Evolutionary conservation across 768 basidiomycete species (phyloP).

Genomic region (Tulasnella sp.): DNA sequence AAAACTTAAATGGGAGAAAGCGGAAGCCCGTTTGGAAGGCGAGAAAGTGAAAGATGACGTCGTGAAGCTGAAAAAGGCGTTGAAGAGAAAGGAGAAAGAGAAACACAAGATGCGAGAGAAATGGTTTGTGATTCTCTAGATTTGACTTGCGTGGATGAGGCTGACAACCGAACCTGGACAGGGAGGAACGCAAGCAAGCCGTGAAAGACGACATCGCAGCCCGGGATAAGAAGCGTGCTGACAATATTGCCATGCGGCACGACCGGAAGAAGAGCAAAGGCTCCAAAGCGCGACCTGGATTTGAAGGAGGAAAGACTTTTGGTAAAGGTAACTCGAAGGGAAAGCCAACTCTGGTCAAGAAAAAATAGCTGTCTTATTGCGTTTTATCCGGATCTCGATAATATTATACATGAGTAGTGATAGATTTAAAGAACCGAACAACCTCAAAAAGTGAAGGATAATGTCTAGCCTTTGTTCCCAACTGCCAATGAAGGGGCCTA

Average conservation of each 20-base stretch:
- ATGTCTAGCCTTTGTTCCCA: too few species aligned
- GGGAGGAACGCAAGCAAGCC: conserved; percentile 87
- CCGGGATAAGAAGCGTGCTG: conserved; percentile 85
- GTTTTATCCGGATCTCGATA: not conserved
- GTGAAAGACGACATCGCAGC: conserved; percentile 74
- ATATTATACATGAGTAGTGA: too few species aligned
- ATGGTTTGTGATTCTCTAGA: conserved; percentile 62
- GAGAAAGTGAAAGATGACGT: conserved; percentile 92
- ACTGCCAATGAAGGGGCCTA: too few species aligned
- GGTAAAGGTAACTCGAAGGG: conserved; percentile 42
- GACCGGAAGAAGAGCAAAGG: conserved; percentile 70
- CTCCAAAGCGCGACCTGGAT: conserved; percentile 73
- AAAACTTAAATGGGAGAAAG: conserved; percentile 87
- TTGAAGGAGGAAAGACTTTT: conserved; percentile 77
- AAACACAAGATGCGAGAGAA: conserved; percentile 81
- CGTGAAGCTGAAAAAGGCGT: conserved; percentile 82
- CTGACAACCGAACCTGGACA: conserved; percentile 43
- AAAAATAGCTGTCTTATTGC: not conserved
- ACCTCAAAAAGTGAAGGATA: too few species aligned
- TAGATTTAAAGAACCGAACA: too few species aligned
- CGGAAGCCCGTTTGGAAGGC: conserved; percentile 83
- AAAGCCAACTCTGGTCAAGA: not conserved
- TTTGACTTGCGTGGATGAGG: not conserved
- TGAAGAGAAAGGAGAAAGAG: conserved; percentile 89
- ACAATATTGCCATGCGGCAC: conserved; percentile 86